These are phyloP conservation scores for Malus orientalis DNA, from an alignment of 306 rosid genomes.

Conservation along the genomic window DNA sequence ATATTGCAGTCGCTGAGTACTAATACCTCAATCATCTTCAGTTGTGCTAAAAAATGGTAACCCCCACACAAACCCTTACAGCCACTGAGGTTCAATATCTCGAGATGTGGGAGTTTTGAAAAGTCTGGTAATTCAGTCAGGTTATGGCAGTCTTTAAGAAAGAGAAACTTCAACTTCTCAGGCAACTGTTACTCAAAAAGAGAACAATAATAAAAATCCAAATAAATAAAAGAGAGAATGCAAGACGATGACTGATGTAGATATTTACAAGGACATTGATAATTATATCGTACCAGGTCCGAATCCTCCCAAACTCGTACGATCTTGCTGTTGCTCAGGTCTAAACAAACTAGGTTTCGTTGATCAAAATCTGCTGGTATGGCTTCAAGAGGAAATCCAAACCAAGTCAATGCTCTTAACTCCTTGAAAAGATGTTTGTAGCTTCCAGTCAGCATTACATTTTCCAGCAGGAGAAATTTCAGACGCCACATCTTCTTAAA, in stretches of 20 bases:
- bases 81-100: background rate
- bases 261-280: background rate
- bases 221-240: background rate
- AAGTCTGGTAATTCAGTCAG: constrained; percentile 29
- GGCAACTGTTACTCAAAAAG: constrained; percentile 1
- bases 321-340: constrained; percentile 21
- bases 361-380: background rate
- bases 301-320: constrained; percentile 20
- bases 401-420: background rate
- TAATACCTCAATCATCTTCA: too few species aligned
- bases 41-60: too few species aligned
- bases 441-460: constrained; percentile 8
- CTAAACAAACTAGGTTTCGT: constrained; percentile 11
- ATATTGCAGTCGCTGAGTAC: too few species aligned
- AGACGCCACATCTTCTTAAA: constrained; percentile 25
- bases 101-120: constrained; percentile 25
- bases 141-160: background rate
- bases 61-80: too few species aligned
- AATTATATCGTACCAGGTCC: constrained; percentile 10
- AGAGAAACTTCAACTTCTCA: constrained; percentile 1
- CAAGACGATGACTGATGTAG: too few species aligned
- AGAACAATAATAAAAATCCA: background rate
- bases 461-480: constrained; percentile 9
- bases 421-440: constrained; percentile 13
- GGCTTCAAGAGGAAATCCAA: background rate